Evolutionary conservation across 1,139 yeast genomes (phyloP).

Genomic region (Taphrina confusa): DNA sequence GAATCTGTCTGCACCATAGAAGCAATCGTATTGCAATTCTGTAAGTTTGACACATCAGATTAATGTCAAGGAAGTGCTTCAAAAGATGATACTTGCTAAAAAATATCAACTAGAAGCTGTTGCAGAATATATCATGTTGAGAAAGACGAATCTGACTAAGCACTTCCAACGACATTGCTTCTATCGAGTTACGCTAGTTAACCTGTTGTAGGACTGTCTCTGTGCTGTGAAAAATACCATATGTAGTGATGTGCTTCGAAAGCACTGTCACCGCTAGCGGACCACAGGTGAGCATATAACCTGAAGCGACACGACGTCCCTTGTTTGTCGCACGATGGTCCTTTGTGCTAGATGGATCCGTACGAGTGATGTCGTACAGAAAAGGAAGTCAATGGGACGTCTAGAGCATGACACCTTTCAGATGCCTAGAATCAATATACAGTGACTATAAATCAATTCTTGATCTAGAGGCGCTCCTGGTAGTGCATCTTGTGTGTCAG

Average conservation of each 20-base stretch:
- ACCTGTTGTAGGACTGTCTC: too few relatives aligned
- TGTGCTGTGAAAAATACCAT: too few relatives aligned
- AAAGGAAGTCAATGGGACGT: constrained; percentile 32
- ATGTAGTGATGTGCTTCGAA: too few relatives aligned
- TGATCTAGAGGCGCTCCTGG: too few relatives aligned
- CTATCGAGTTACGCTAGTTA: too few relatives aligned
- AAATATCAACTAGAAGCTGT: constrained; percentile 36
- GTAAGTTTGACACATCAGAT: too few relatives aligned
- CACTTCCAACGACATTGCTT: background rate
- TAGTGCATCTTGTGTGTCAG: too few relatives aligned
- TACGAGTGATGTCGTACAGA: constrained; percentile 28
- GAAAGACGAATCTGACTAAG: constrained; percentile 25
- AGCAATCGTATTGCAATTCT: too few relatives aligned
- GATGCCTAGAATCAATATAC: constrained; percentile 31
- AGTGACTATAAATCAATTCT: constrained; percentile 18
- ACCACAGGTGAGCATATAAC: background rate
- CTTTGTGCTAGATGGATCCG: constrained; percentile 22
- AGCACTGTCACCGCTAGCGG: too few relatives aligned
- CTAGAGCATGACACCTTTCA: constrained; percentile 18
- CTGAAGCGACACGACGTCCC: constrained; percentile 1
- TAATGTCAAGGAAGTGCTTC: constrained; percentile 4
- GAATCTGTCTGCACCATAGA: too few relatives aligned
- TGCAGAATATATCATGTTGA: constrained; percentile 34
- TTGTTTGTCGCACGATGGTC: constrained; percentile 2
- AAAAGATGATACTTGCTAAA: constrained; percentile 32